Evolutionary conservation across 2,329 filamentous ascomycete species (phyloP), one percentile per base, ranked within the genome.

Genomic region (Ophiostoma perfectum): DNA sequence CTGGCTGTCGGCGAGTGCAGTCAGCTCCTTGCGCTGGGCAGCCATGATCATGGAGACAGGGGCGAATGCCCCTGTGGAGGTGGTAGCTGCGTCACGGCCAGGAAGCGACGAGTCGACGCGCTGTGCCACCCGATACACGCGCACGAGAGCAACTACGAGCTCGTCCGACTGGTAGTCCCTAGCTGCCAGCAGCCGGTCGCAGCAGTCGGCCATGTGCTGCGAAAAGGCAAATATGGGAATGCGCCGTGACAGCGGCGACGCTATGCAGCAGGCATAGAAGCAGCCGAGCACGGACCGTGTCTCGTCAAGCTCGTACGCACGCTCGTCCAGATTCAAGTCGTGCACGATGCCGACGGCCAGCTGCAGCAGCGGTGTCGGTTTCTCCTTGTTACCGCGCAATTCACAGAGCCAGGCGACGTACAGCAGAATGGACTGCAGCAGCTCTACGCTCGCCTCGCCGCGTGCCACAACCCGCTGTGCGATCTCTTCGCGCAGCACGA

Each of bases 261-360:
- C 78, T 77, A 79, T 64, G 0, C 76, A 77, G 5, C 76, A 75
- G 2, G 79, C 65, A 38, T 80, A 80, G 55, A 78, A 82, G 65
- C 76, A 75, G 0, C 79, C 80, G 0, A 82, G 70, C 2, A 79
- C 73, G 0, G 80, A 76, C 0, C 80, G 77, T 70, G 79, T 78
- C 45, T 81, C 79, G 0, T 77, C 75, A 0, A 75, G 68, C 2
- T 45, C 63, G 18, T 44, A 42, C 0, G 18, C 18, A 5, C 47
- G 63, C 42, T 45, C 39, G 63, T 47, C 77, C 0, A 82, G 70
- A 0, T 75, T 76, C 1, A 81, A 74, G 12, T 82, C 79, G 4
- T 77, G 70, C 0, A 80, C 75, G 0, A 82, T 69, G 0, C 77
- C 77, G 0, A 76, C 70, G 2, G 78, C 78, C 14, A 82, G 71